Evolutionary conservation across 495 filamentous ascomycete genomes (phyloP).

Genomic region (Lichenothelia convexa): DNA sequence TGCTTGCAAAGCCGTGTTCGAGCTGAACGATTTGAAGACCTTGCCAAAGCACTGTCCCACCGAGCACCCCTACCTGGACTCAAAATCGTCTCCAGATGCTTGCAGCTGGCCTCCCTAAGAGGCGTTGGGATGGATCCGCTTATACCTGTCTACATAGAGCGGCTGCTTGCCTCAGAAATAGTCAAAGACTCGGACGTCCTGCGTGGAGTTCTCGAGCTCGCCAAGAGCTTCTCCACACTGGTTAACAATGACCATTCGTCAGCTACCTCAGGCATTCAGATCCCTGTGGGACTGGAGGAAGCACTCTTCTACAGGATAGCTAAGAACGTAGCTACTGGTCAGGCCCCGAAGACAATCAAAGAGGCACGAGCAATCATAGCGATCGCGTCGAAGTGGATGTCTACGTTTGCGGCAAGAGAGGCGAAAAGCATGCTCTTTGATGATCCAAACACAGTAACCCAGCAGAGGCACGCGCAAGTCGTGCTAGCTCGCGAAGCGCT

Average conservation of each 20-base stretch:
- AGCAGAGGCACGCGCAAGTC: slow-evolving; percentile 25
- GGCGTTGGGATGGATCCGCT: slow-evolving; percentile 42
- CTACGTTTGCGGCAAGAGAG: slow-evolving; percentile 13
- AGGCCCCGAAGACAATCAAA: no score
- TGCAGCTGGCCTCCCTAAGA: slow-evolving; percentile 12
- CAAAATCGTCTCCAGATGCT: background rate
- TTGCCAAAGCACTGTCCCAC: background rate
- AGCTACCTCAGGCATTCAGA: no score
- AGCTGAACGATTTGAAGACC: background rate
- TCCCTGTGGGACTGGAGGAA: no score
- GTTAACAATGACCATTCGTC: no score
- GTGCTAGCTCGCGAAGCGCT: slow-evolving; percentile 38
- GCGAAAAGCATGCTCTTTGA: no score
- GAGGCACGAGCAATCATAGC: slow-evolving; percentile 17
- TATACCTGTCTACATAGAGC: slow-evolving; percentile 42
- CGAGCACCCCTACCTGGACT: background rate
- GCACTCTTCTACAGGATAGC: no score
- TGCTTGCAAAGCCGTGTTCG: background rate
- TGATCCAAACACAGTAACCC: no score
- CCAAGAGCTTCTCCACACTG: no score
- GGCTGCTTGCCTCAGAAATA: slow-evolving; percentile 33
- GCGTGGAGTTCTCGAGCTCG: no score
- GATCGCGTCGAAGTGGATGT: slow-evolving; percentile 23
- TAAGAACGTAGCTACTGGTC: no score
- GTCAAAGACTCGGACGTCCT: slow-evolving; percentile 37